These are phyloP conservation scores for Myxozyma kluyveri DNA, from an alignment of 805 yeast species.

Conservation along the genomic window DNA sequence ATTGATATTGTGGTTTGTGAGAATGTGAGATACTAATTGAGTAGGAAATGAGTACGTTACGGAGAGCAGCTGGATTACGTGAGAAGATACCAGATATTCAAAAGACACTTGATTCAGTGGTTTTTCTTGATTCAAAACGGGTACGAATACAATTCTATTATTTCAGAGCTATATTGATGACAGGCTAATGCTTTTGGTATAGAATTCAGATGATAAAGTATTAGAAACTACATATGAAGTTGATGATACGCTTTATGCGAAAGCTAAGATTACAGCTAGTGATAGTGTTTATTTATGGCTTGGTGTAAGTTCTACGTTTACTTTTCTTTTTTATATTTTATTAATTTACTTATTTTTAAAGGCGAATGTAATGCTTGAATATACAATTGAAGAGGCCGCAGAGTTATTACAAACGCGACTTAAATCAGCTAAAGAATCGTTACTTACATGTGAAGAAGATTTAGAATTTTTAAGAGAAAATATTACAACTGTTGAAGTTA, in stretches of 20 bases:
- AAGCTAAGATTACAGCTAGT: constrained; percentile 66
- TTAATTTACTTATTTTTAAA: constrained; percentile 1
- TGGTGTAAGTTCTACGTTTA: constrained; percentile 47
- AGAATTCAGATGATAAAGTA: constrained; percentile 39
- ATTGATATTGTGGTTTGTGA: constrained; percentile 32
- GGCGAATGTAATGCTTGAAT: constrained; percentile 96
- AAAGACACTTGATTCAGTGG: constrained; percentile 74
- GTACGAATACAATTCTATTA: constrained; percentile 17
- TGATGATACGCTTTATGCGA: constrained; percentile 87
- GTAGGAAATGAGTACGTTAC: constrained; percentile 44
- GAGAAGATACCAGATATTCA: constrained; percentile 87
- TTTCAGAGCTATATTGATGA: constrained; percentile 10
- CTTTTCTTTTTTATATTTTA: not conserved
- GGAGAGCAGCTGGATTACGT: constrained; percentile 47
- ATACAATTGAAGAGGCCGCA: constrained; percentile 84
- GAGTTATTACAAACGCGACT: constrained; percentile 63
- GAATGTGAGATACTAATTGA: constrained; percentile 31
- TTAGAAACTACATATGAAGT: constrained; percentile 81
- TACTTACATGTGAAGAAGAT: constrained; percentile 70
- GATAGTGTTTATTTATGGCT: constrained; percentile 83
- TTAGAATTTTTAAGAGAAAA: constrained; percentile 80
- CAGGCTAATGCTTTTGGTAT: constrained; percentile 4
- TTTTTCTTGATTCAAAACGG: constrained; percentile 52
- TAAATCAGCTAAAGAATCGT: constrained; percentile 57
- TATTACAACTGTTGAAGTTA: constrained; percentile 96